Percentiles rank a stretch among this genome's conserved stretches.
Evolutionary conservation across 768 basidiomycete genomes (phyloP).

Genomic region (Hygrocybe coccinea): DNA sequence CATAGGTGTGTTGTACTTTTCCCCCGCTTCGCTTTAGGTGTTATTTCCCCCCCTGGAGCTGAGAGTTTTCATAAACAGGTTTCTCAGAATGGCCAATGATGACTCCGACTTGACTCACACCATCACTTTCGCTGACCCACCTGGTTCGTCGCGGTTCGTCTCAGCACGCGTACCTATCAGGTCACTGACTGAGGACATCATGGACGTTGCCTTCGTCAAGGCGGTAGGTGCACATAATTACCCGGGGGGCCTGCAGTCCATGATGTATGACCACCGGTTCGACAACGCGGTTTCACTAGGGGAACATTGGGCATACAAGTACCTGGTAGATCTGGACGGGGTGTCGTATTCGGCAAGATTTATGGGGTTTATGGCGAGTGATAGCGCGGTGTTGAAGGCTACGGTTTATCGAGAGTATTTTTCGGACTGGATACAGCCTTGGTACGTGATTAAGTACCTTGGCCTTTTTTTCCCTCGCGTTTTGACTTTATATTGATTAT

Average conservation of each 20-base stretch:
- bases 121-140: conserved; percentile 67
- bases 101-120: conserved; percentile 48
- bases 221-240: conserved; percentile 65
- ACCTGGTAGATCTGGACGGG: conserved; percentile 87
- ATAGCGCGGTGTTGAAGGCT: conserved; percentile 85
- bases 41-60: conserved; percentile 21
- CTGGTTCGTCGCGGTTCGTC: conserved; percentile 50
- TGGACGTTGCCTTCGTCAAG: conserved; percentile 86
- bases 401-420: conserved; percentile 91
- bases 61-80: conserved; percentile 27
- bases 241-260: conserved; percentile 65
- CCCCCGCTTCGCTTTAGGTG: too few species aligned
- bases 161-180: conserved; percentile 56
- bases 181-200: conserved; percentile 68
- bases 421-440: conserved; percentile 89
- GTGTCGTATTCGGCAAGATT: conserved; percentile 94
- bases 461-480: not conserved
- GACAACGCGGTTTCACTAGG: conserved; percentile 75
- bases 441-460: too few species aligned
- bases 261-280: conserved; percentile 63
- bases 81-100: conserved; percentile 76
- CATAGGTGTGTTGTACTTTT: conserved; percentile 52
- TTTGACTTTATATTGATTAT: not conserved
- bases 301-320: conserved; percentile 89
- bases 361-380: conserved; percentile 77